Conservation (phyloP, 1,139 yeast species). For the Candida mesenterica region DNA sequence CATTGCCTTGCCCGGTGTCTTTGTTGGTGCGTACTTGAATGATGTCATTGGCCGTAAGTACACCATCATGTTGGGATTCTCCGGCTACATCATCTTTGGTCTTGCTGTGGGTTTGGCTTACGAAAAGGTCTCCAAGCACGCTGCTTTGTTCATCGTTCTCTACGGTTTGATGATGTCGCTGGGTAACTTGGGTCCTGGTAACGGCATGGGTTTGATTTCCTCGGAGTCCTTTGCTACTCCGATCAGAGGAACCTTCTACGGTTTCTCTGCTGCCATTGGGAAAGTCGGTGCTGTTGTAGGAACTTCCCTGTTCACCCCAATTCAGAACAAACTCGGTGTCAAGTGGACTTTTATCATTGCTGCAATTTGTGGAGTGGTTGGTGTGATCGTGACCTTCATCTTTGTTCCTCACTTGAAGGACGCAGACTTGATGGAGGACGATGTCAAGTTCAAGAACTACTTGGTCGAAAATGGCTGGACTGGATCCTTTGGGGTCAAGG, state of each 20-base stretch:
- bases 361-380: constrained; percentile 67
- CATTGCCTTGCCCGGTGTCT: constrained; percentile 58
- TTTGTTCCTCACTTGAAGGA: constrained; percentile 67
- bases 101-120: constrained; percentile 57
- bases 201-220: constrained; percentile 66
- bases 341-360: constrained; percentile 53
- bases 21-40: constrained; percentile 53
- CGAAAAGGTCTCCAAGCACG: constrained; percentile 44
- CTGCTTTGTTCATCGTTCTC: constrained; percentile 55
- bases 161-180: constrained; percentile 57
- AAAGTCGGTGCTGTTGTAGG: constrained; percentile 54
- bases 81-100: constrained; percentile 59
- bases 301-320: constrained; percentile 44
- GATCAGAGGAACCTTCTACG: constrained; percentile 64
- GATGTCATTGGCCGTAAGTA: constrained; percentile 58
- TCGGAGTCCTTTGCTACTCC: constrained; percentile 75
- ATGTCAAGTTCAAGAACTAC: constrained; percentile 59
- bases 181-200: constrained; percentile 79
- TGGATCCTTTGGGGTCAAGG: constrained; percentile 53
- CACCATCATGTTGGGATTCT: constrained; percentile 57
- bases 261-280: constrained; percentile 49
- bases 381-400: constrained; percentile 58
- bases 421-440: constrained; percentile 67
- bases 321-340: constrained; percentile 29
- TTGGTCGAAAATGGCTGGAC: constrained; percentile 65